A percentile compares a stretch with the other conserved stretches of the same genome.
Conservation (phyloP, 2,329 filamentous ascomycete species). For the Fusarium cyanostomum region DNA sequence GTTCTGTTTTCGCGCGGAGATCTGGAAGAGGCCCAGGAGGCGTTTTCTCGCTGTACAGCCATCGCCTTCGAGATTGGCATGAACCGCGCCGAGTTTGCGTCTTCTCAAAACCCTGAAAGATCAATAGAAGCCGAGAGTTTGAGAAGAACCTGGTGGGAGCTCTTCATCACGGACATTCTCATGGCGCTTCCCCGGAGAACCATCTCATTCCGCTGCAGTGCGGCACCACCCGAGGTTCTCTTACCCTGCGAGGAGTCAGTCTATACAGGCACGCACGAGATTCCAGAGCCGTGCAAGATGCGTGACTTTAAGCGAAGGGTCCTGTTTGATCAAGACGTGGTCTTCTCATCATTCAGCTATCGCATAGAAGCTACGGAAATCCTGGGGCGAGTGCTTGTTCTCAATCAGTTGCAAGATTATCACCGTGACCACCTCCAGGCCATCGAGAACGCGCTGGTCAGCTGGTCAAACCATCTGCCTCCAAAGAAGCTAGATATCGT, state of each 20-base stretch:
- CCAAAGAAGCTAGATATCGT: slow-evolving; percentile 30
- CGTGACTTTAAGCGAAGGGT: slow-evolving; percentile 31
- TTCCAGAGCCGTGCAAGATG: slow-evolving; percentile 22
- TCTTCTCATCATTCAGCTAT: slow-evolving; percentile 38
- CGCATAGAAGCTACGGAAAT: slow-evolving; percentile 36
- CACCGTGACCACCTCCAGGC: slow-evolving; percentile 35
- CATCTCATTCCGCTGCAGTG: slow-evolving; percentile 25
- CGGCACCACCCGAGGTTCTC: slow-evolving; percentile 18
- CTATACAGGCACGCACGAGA: slow-evolving; percentile 10
- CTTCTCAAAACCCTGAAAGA: slow-evolving; percentile 11
- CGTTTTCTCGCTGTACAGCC: slow-evolving; percentile 14
- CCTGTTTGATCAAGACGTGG: slow-evolving; percentile 15
- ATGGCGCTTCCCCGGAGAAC: slow-evolving; percentile 29
- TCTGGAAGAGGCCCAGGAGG: slow-evolving; percentile 6
- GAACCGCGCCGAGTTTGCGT: slow-evolving; percentile 25
- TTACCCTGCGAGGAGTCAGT: slow-evolving; percentile 34
- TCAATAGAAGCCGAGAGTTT: slow-evolving; percentile 35
- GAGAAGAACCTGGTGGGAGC: slow-evolving; percentile 39
- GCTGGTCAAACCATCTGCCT: slow-evolving; percentile 35
- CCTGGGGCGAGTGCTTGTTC: slow-evolving; percentile 22
- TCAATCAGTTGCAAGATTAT: slow-evolving; percentile 22
- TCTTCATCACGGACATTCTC: slow-evolving; percentile 34
- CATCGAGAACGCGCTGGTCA: slow-evolving; percentile 33
- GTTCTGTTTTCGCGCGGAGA: slow-evolving; percentile 15
- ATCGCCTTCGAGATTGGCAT: slow-evolving; percentile 35